phyloP scores from a whole-genome alignment of 441 rosid species.

The Arabidopsis lyrata region DNA sequence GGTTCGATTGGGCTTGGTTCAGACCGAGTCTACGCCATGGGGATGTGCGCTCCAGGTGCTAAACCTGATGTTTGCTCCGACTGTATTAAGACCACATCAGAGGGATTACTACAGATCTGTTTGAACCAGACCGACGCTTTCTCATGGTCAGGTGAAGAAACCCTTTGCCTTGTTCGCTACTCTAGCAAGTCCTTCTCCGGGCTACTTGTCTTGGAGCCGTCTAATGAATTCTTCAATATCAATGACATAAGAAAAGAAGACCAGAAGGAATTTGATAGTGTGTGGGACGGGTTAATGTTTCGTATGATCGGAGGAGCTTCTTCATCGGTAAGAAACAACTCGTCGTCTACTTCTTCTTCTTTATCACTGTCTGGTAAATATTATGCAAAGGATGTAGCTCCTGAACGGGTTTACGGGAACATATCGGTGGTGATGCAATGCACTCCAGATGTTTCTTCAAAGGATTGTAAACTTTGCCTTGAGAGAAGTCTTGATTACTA shows the following conservation, averaged over 20 bases:
- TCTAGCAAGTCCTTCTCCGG: constrained; percentile 26
- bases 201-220: constrained; percentile 12
- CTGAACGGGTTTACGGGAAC: constrained; percentile 9
- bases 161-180: constrained; percentile 48
- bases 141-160: constrained; percentile 41
- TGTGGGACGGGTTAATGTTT: background rate
- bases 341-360: constrained; percentile 8
- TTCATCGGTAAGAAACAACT: constrained; percentile 18
- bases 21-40: constrained; percentile 32
- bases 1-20: constrained; percentile 14
- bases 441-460: constrained; percentile 34
- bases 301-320: constrained; percentile 3
- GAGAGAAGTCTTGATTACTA: constrained; percentile 9
- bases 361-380: constrained; percentile 24
- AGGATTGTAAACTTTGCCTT: constrained; percentile 31
- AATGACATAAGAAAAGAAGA: background rate
- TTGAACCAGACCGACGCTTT: constrained; percentile 45
- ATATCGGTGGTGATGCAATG: constrained; percentile 41
- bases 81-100: constrained; percentile 44
- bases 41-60: constrained; percentile 53
- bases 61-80: constrained; percentile 40
- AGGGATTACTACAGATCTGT: constrained; percentile 31
- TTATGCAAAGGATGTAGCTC: constrained; percentile 25
- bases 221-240: background rate
- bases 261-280: constrained; percentile 35